Percentiles rank a stretch among this genome's conserved stretches.
Evolutionary conservation across 331 rosid species (phyloP).

Genomic region (Ulmus americana): DNA sequence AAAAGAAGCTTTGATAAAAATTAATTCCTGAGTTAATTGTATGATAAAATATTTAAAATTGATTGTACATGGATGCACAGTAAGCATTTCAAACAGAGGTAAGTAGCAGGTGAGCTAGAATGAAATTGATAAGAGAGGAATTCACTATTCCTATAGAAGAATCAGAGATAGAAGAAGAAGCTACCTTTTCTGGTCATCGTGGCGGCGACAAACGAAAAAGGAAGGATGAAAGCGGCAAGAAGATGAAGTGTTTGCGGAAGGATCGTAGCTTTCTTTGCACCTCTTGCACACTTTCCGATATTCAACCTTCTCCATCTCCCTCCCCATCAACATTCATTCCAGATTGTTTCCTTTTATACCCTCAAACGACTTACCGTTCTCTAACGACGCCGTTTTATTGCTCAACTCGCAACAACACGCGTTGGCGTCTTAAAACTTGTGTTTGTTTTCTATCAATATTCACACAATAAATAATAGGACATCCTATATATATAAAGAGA

Average conservation of each 20-base stretch:
- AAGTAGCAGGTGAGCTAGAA: too few relatives aligned
- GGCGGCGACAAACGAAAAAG: constrained; percentile 91
- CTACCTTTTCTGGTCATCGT: constrained; percentile 84
- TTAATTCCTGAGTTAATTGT: too few relatives aligned
- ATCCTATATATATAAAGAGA: too few relatives aligned
- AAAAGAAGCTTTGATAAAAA: too few relatives aligned
- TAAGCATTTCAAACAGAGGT: too few relatives aligned
- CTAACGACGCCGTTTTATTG: too few relatives aligned
- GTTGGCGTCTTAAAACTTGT: too few relatives aligned
- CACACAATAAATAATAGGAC: too few relatives aligned
- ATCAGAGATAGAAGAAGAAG: not conserved
- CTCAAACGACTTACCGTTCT: not conserved
- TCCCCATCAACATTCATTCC: not conserved
- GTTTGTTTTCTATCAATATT: too few relatives aligned
- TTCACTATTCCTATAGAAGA: not conserved
- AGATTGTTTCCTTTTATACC: not conserved
- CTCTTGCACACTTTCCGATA: constrained; percentile 47
- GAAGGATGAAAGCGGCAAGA: constrained; percentile 89
- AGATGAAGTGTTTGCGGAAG: constrained; percentile 38
- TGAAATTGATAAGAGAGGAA: not conserved
- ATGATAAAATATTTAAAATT: too few relatives aligned
- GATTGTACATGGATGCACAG: too few relatives aligned
- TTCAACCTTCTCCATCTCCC: constrained; percentile 23
- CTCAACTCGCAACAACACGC: not conserved
- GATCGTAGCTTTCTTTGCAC: constrained; percentile 41